These are phyloP conservation scores for Boechera retrofracta DNA, from an alignment of 345 rosid species.

Conservation along the genomic window DNA sequence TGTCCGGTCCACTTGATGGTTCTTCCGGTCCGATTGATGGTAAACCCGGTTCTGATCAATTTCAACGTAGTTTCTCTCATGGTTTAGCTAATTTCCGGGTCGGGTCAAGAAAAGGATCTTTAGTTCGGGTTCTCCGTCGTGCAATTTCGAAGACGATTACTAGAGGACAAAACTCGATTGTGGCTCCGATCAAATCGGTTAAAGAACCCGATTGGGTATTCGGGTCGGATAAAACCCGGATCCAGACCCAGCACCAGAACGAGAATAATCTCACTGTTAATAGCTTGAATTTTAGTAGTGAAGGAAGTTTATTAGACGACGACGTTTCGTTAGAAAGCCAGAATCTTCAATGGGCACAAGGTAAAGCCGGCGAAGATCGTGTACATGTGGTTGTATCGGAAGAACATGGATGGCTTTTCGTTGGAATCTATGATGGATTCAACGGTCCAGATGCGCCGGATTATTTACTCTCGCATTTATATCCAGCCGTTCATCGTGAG, in stretches of 20 bases:
- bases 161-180: constrained; percentile 78
- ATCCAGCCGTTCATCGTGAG: constrained; percentile 74
- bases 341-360: constrained; percentile 98
- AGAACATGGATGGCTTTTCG: constrained; percentile 93
- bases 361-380: constrained; percentile 98
- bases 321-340: constrained; percentile 73
- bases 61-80: constrained; percentile 84
- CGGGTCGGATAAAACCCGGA: constrained; percentile 57
- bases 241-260: constrained; percentile 47
- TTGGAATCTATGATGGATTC: constrained; percentile 97
- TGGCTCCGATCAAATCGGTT: constrained; percentile 74
- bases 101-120: constrained; percentile 60
- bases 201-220: constrained; percentile 80
- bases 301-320: constrained; percentile 70
- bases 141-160: constrained; percentile 73
- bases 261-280: constrained; percentile 68
- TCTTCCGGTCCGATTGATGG: constrained; percentile 65
- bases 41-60: constrained; percentile 57
- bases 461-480: constrained; percentile 71
- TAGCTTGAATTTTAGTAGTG: constrained; percentile 58
- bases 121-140: constrained; percentile 69
- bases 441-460: constrained; percentile 99
- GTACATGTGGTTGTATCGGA: constrained; percentile 99
- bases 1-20: constrained; percentile 92
- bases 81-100: constrained; percentile 50